Conservation (phyloP, 352 stramenopile species). For the Phytophthora litchii region DNA sequence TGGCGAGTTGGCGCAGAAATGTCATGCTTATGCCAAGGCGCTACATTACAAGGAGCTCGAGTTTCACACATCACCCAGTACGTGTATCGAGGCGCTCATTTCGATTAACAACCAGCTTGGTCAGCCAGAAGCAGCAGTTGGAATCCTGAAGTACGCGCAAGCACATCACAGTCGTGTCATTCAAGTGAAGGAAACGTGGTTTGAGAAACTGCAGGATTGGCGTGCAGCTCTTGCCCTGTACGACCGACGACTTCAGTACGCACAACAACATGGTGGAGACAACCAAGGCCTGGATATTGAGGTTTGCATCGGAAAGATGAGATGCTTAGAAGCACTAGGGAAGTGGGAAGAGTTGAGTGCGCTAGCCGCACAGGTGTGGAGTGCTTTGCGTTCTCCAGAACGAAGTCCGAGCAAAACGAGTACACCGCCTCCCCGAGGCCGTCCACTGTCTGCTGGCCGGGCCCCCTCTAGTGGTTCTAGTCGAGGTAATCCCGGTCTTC, state of each 20-base stretch:
- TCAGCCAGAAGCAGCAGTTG: constrained; percentile 94
- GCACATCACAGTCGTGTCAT: constrained; percentile 85
- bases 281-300: constrained; percentile 79
- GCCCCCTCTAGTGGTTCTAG: constrained; percentile 13
- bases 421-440: constrained; percentile 8
- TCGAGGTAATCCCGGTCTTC: constrained; percentile 10
- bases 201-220: constrained; percentile 98
- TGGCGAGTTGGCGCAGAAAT: constrained; percentile 95
- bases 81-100: constrained; percentile 98
- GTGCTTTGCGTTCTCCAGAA: constrained; percentile 35
- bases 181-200: constrained; percentile 95
- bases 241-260: constrained; percentile 58
- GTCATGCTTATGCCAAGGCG: constrained; percentile 96
- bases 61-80: constrained; percentile 90
- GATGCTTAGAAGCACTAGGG: constrained; percentile 96
- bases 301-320: constrained; percentile 96
- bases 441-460: constrained; percentile 23
- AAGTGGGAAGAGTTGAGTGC: constrained; percentile 94
- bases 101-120: constrained; percentile 99
- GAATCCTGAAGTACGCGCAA: constrained; percentile 96
- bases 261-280: constrained; percentile 25
- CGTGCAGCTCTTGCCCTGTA: constrained; percentile 95
- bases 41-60: constrained; percentile 98
- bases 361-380: constrained; percentile 83
- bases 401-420: constrained; percentile 15